Conservation (phyloP, 1,284 basidiomycete species). For the Pseudozyma flocculosa region DNA sequence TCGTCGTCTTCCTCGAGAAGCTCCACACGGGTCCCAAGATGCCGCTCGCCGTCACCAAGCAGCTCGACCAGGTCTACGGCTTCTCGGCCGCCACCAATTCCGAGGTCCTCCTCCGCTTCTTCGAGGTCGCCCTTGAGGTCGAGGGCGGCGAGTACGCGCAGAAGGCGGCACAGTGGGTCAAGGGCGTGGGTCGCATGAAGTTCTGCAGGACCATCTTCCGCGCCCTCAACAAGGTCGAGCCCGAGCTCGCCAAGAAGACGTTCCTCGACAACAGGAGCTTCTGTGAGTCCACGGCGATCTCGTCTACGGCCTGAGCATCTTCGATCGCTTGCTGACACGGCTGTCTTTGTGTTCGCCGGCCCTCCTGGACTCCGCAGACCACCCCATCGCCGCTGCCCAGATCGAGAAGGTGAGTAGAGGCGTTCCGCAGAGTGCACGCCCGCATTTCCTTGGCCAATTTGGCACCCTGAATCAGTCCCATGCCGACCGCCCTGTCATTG, state of each 20-base stretch:
- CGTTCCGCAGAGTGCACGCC: neutral
- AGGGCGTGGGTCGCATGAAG: constrained; percentile 61
- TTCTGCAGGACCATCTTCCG: constrained; percentile 62
- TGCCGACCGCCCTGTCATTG: neutral
- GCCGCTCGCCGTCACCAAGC: constrained; percentile 49
- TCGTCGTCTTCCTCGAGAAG: constrained; percentile 62
- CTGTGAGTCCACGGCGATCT: too few species aligned
- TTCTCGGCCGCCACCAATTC: constrained; percentile 60
- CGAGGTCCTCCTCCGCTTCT: constrained; percentile 62
- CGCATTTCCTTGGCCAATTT: neutral
- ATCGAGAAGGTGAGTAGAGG: constrained; percentile 56
- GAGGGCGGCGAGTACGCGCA: constrained; percentile 60
- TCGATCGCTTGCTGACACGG: neutral
- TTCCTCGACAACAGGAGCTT: constrained; percentile 64
- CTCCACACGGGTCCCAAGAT: constrained; percentile 58
- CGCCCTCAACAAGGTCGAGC: constrained; percentile 64
- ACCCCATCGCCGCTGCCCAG: constrained; percentile 56
- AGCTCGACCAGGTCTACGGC: constrained; percentile 60
- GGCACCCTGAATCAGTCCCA: too few species aligned
- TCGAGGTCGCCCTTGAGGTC: constrained; percentile 60
- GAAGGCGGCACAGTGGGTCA: constrained; percentile 62
- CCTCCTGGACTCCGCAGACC: constrained; percentile 23
- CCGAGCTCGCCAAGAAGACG: constrained; percentile 65
- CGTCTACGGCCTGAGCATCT: too few species aligned
- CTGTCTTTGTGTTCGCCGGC: neutral